phyloP scores from a whole-genome alignment of 1,284 basidiomycete species.

The Boletellus dicymbophilus region DNA sequence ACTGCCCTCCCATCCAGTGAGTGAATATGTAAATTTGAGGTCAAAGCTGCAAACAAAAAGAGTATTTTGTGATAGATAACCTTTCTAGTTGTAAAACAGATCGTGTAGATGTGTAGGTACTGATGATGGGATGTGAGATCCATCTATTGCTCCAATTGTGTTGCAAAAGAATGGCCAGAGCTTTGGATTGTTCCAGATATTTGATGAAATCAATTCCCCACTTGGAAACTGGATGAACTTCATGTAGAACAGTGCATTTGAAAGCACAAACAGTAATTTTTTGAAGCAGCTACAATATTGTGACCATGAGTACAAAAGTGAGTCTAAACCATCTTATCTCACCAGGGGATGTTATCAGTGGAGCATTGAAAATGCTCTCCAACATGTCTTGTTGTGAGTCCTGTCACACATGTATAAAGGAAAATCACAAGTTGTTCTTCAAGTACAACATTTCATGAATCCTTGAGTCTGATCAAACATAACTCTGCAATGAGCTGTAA shows the following conservation, averaged over 20 bases:
- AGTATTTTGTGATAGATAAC: background rate
- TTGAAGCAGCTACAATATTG: background rate
- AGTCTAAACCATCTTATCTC: background rate
- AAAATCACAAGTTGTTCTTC: background rate
- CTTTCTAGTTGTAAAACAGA: background rate
- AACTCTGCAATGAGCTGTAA: background rate
- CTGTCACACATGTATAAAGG: background rate
- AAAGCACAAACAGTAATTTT: background rate
- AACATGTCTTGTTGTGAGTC: background rate
- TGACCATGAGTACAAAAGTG: background rate
- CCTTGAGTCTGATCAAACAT: background rate
- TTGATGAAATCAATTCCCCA: background rate
- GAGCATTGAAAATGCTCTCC: background rate
- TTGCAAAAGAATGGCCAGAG: background rate
- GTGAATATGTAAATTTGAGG: background rate
- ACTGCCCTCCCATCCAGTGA: background rate
- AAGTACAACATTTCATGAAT: background rate
- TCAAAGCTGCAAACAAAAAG: background rate
- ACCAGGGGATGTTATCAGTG: background rate
- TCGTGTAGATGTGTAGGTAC: background rate
- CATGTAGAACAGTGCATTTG: background rate
- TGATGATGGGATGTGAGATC: background rate
- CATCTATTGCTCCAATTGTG: background rate
- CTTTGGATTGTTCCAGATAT: background rate
- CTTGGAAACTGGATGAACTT: background rate